Base-by-base conservation (phyloP, 1,284 basidiomycete genomes). In the Mrakiaceae sp. region DNA sequence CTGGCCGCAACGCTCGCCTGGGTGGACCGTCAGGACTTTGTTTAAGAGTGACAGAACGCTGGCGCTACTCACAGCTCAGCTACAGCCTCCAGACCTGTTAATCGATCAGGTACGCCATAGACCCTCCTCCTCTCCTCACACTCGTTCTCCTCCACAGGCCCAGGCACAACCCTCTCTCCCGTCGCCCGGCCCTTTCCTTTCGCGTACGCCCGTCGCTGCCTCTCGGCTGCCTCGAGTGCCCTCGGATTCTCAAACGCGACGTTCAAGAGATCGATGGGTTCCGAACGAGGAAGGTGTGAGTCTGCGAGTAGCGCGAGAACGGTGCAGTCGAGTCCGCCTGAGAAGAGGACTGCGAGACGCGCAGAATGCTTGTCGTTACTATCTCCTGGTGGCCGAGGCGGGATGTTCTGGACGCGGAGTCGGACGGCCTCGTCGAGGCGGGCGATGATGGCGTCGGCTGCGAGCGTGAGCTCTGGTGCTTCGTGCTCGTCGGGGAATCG, bases 221-320 rank as follows among this genome's bases (percentile, higher is more conserved):
- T 43, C 48, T 61, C 42, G 6, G 27, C 27, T 8, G 48, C 44
- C 9, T 54, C 43, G 46, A 73, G 72, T 72, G 87, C 86, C 3
- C 89, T 82, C 9, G 91, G 90, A 71, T 96, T 96, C 73, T 96
- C 90, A 70, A 99, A 98, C 0, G 90, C 91, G 3, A 99, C 93
- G 71, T 98, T 98, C 39, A 99, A 78, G 0, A 99, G 78, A 71
- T 99, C 95, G 63, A 99, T 93, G 0, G 91, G 86, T 72, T 92
- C 88, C 50, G 61, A 12, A 62, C 54, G 46, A 4, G 66, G 71
- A 44, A 72, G 78, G 51, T 73, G 87, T 86, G 78, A 79, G 71
- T 94, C 83, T 0, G 90, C 87, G 0, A 98, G 77, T 68, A 83
- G 86, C 0, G 93, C 86, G 1, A 98, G 71, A 40, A 91, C 79